phyloP scores from a whole-genome alignment of 208 protist species.

The Wallacemonas sp. region DNA sequence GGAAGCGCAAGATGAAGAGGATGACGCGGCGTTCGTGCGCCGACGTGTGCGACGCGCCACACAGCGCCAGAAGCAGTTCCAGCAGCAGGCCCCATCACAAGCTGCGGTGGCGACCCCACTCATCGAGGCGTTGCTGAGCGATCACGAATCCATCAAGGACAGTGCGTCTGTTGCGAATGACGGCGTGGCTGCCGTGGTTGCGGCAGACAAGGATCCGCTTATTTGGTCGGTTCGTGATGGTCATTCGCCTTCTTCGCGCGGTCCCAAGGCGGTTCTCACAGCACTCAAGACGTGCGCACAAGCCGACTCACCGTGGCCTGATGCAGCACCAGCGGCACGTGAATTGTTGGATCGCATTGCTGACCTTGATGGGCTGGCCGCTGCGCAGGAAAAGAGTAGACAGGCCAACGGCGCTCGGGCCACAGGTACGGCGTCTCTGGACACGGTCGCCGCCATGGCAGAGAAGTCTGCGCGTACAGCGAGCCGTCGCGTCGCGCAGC shows the following conservation, averaged over 20 bases:
- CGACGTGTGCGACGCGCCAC: background rate
- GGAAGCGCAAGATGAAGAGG: too few species aligned
- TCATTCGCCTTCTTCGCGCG: too few species aligned
- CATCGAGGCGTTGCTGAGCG: too few species aligned
- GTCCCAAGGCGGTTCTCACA: conserved; percentile 22
- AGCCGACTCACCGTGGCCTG: conserved; percentile 19
- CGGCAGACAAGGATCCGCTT: too few species aligned
- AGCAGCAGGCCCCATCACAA: too few species aligned
- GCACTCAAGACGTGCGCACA: conserved; percentile 18
- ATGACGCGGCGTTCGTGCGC: background rate
- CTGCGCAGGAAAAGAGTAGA: background rate
- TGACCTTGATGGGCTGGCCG: conserved; percentile 2
- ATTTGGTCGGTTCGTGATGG: too few species aligned
- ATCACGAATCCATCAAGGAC: too few species aligned
- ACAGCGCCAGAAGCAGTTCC: too few species aligned
- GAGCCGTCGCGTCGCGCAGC: background rate
- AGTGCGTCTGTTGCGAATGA: too few species aligned
- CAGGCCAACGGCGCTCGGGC: too few species aligned
- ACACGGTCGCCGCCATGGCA: background rate
- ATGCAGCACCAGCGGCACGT: conserved; percentile 26
- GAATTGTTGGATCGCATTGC: conserved; percentile 23
- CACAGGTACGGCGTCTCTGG: background rate
- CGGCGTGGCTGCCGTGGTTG: too few species aligned
- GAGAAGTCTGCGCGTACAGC: background rate
- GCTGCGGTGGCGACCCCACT: too few species aligned